Base-by-base conservation (phyloP, 176 grass and related monocot genomes). In the Oryza coarctata region DNA sequence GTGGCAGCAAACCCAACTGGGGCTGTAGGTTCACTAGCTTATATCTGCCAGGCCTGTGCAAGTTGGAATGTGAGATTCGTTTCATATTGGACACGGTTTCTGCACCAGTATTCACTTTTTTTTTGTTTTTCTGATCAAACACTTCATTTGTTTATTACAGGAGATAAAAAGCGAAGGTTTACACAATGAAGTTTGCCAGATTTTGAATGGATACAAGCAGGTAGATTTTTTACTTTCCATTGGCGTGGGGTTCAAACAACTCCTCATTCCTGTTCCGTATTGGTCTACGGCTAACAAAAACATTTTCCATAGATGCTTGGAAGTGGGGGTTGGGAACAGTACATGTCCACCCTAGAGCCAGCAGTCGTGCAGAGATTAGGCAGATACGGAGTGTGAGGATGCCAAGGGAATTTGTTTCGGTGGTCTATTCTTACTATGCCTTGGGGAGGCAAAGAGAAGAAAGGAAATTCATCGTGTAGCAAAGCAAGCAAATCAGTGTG, bases 141-240 rank as follows among this genome's bases (percentile, higher is more conserved):
- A 57, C 69, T 25, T 70, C 62, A 45, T 87, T 31, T 73, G 29
- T 83, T 35, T 49, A n/a, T 33, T 49, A n/a, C 65, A 98, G 96
- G 96, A 95, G 81, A 95, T 98, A 85, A 93, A 92, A 82, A 95
- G 93, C 47, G 86, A 98, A 79, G 90, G 94, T 49, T 62, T 98
- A 75, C 88, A 90, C 79, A 80, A 86, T 12, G 96, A 98, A 86
- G 93, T 95, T 41, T 83, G 87, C 89, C 93, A 91, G 79, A 94
- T 98, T 86, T 73, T 98, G 82, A 89, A 89, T 74, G 96, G 90
- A 41, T 98, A 98, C 71, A 98, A 98, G 83, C 92, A 98, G 96
- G 96, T 98, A 95, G 26, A 35, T 11, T 8, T 11, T 57, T 12
- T n/a, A 36, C 62, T 9, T 63, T 71, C 4, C 68, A 12, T 12